Evolutionary conservation across 345 rosid genomes (phyloP), one percentile per base, ranked within the genome.

Genomic region (Citrus trifoliata): DNA sequence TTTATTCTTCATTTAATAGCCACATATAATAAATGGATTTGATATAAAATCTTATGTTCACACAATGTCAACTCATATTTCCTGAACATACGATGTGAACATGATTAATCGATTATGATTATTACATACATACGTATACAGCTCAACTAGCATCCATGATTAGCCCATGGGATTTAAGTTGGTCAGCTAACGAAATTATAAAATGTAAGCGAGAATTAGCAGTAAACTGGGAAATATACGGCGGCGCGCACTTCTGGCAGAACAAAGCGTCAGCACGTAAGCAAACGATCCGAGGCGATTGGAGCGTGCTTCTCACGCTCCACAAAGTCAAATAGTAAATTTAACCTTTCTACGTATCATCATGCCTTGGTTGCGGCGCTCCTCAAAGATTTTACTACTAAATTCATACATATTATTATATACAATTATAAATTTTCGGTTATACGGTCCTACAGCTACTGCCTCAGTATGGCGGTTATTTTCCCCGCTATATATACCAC

Each of bases 331-430:
- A 77, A 40, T 32, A 24, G 76, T 64, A 56, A 72, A 79, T 51
- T 71, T 40, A 19, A 28, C 46, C 56, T 80, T 85, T 64, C 73
- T 27, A 8, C 37, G 18, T 65, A 63, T 66, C 81, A 76, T 80
- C 74, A 61, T 35, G 79, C 87, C 74, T 64, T 68, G 60, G 79
- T 74, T 85, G 86, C 89, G 87, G 87, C 87, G 87, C 79, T 64
- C 38, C 59, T 12, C 35, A 22, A 72, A 37, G 48, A 8, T 19
- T 40, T 30, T 28, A 62, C 61, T n/a, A 19, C 67, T 73, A 64
- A 75, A 28, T 75, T 42, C 70, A 46, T 32, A 76, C 4, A 35
- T 10, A 16, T 53, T 13, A 24, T 28, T 58, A 37, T n/a, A 71
- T 21, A 53, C 60, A 63, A 13, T 6, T 10, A 60, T 42, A 61